These are phyloP conservation scores for Suhomyces ambrosiae DNA, from an alignment of 1,139 yeast genomes.

Conservation along the genomic window DNA sequence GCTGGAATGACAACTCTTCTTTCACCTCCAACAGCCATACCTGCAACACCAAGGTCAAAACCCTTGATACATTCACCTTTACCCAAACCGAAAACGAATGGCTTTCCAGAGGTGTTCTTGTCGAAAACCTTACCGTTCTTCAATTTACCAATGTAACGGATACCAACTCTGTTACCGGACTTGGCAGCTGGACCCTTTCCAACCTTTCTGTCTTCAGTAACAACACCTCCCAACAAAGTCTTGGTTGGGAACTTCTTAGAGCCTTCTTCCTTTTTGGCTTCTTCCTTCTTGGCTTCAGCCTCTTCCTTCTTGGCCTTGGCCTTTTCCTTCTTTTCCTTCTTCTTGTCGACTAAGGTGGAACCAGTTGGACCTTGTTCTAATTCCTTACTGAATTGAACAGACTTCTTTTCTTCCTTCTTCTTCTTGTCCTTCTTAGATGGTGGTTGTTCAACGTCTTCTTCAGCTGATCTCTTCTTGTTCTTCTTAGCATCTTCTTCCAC, in stretches of 20 bases:
- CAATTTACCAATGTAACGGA: conserved; percentile 96
- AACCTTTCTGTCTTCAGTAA: conserved; percentile 85
- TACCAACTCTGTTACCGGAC: conserved; percentile 88
- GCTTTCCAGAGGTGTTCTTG: conserved; percentile 96
- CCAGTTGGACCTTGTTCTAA: conserved; percentile 93
- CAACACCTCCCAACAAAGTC: conserved; percentile 89
- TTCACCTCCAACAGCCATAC: conserved; percentile 99
- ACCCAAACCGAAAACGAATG: conserved; percentile 87
- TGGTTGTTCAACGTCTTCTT: conserved; percentile 25
- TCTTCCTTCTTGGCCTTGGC: conserved; percentile 21
- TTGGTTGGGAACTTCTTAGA: conserved; percentile 59
- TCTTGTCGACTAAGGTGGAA: conserved; percentile 39
- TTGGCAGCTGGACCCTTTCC: conserved; percentile 91
- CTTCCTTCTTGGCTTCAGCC: conserved; percentile 23
- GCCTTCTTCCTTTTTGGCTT: conserved; percentile 16
- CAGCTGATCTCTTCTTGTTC: conserved; percentile 36
- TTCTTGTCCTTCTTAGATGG: conserved; percentile 47
- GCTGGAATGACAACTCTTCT: conserved; percentile 97
- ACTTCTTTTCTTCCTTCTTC: conserved; percentile 53
- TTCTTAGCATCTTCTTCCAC: conserved; percentile 51
- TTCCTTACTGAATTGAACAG: conserved; percentile 85
- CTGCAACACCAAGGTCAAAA: conserved; percentile 97
- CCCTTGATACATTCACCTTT: conserved; percentile 99
- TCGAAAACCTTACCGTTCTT: conserved; percentile 95
- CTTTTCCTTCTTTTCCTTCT: conserved; percentile 21